These are phyloP conservation scores for Oropetium thomaeum DNA, from an alignment of 176 grass and related monocot genomes.

Conservation along the genomic window DNA sequence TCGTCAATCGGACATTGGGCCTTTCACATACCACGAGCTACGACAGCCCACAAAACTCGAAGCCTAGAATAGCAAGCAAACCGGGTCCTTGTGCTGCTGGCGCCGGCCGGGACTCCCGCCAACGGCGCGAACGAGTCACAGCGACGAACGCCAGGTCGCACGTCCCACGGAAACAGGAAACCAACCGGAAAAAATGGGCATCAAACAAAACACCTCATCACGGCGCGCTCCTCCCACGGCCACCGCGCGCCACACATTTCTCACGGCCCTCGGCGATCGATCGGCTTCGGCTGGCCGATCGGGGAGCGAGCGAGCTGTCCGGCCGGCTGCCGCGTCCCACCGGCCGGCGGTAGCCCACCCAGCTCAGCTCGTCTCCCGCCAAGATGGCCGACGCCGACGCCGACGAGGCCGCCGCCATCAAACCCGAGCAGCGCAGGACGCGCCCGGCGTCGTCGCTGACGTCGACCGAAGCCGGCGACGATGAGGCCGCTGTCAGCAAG, in stretches of 20 bases:
- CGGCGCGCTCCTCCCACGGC: constrained; percentile 26
- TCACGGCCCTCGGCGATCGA: neutral
- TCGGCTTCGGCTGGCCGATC: neutral
- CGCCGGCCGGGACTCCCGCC: too few relatives aligned
- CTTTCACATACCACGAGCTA: neutral
- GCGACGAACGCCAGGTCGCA: constrained; percentile 9
- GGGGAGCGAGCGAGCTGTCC: constrained; percentile 30
- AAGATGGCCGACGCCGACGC: constrained; percentile 22
- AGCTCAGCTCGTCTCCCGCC: constrained; percentile 25
- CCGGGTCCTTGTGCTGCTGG: neutral
- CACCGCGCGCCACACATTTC: constrained; percentile 13
- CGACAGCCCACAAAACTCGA: neutral
- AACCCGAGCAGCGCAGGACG: neutral
- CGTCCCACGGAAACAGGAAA: neutral
- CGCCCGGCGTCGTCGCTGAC: constrained; percentile 22
- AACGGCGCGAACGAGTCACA: constrained; percentile 10
- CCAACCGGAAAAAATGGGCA: neutral
- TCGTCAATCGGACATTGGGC: rapidly evolving
- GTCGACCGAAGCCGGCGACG: neutral
- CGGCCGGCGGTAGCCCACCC: constrained; percentile 13
- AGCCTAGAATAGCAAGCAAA: constrained; percentile 8
- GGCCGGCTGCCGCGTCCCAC: constrained; percentile 17
- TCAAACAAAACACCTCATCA: constrained; percentile 32
- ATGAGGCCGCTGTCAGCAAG: neutral
- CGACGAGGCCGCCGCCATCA: neutral